Evolutionary conservation across 2,329 filamentous ascomycete genomes (phyloP), one percentile per base, ranked within the genome.

Genomic region (Monosporascus sp.): DNA sequence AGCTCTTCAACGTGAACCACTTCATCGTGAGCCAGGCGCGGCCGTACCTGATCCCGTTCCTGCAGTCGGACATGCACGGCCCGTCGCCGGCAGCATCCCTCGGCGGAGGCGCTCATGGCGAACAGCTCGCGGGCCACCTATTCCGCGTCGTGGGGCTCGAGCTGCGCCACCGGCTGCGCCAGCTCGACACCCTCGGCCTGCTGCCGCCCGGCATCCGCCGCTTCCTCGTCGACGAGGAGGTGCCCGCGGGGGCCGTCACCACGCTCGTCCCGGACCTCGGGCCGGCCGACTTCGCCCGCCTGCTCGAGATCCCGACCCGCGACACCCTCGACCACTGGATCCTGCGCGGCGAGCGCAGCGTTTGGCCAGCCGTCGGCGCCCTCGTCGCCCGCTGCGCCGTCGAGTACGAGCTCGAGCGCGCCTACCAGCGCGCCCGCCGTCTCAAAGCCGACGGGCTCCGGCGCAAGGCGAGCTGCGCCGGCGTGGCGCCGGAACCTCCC

Each of bases 1-100:
- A 93, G 71, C 81, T 93, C 11, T 94, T 94, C 78, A 95, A 95
- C 67, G 89, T 95, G 51, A 95, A 96, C 67, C 92, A 97, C 74
- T 97, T 95, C 72, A 91, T 97, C 59, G 85, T 97, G 60, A 94
- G 89, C 59, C 93, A 97, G 73, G 91, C 93, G 1, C 81, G 92
- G 3, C 93, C 93, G 0, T 96, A 96, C 69, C 78, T 96, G 17
- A 86, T 93, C 27, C 92, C 92, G 0, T 94, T 96, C 63, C 77
- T 95, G 5, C 85, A 87, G 56, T 88, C 86, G 46, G 89, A 93
- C 61, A 84, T 92, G 74, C 88, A 92, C 69, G 86, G 88, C 5
- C 87, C 89, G 0, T 82, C 83, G 61, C 80, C 43, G 4, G 78
- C 66, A 80, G 75, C 61, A 81, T 75, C 68, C 83, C 76, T 57